Conservation (phyloP, 805 yeast genomes). For the Pichia pseudocactophila region DNA sequence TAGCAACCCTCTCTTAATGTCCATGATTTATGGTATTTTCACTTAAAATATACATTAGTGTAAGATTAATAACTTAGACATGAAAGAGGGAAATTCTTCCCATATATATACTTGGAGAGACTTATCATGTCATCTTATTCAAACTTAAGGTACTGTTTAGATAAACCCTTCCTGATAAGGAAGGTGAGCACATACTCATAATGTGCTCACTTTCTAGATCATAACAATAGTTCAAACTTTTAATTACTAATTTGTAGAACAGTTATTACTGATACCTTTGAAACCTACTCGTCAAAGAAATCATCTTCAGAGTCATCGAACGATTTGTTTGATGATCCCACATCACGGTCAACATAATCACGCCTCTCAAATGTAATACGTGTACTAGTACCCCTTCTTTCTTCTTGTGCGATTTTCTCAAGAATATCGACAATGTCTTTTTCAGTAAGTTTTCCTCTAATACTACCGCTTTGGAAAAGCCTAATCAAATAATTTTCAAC, state of each 20-base stretch:
- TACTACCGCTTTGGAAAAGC: slow-evolving; percentile 68
- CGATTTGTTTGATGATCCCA: slow-evolving; percentile 12
- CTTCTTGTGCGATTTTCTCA: slow-evolving; percentile 72
- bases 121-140: too few relatives aligned
- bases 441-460: slow-evolving; percentile 67
- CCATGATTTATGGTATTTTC: too few relatives aligned
- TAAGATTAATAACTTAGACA: too few relatives aligned
- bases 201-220: too few relatives aligned
- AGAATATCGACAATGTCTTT: slow-evolving; percentile 74
- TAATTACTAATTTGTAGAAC: too few relatives aligned
- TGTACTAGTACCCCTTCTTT: slow-evolving; percentile 48
- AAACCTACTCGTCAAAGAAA: slow-evolving; percentile 27
- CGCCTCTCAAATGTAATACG: slow-evolving; percentile 56
- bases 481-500: slow-evolving; percentile 75
- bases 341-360: slow-evolving; percentile 13
- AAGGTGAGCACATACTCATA: slow-evolving; percentile 2
- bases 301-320: slow-evolving; percentile 25
- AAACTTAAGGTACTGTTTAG: too few relatives aligned
- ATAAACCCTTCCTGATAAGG: slow-evolving; percentile 5
- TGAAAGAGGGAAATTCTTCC: too few relatives aligned
- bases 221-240: too few relatives aligned
- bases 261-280: too few relatives aligned
- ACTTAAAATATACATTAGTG: too few relatives aligned
- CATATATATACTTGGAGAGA: too few relatives aligned
- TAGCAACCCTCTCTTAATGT: too few relatives aligned